Percentiles rank a stretch among this genome's conserved stretches.
Evolutionary conservation across 2,329 filamentous ascomycete species (phyloP).

Genomic region (Xylaria sp.): DNA sequence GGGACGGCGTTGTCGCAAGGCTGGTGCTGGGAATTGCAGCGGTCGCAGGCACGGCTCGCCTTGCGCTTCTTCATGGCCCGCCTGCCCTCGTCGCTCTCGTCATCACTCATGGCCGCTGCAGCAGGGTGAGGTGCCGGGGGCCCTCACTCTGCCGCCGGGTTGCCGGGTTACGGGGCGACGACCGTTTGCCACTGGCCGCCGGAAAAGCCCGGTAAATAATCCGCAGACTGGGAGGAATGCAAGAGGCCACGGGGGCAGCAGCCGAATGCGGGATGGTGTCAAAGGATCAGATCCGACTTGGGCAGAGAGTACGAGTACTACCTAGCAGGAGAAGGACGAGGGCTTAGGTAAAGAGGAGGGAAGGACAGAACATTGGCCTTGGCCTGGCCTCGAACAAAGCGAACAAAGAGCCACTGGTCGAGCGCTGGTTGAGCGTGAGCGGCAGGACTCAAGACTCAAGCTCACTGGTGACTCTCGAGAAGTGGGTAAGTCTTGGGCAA

Average conservation of each 20-base stretch:
- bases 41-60: constrained; percentile 38
- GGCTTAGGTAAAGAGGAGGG: background rate
- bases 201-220: background rate
- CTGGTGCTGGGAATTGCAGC: constrained; percentile 44
- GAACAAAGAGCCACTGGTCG: background rate
- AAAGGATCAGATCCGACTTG: background rate
- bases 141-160: constrained; percentile 18
- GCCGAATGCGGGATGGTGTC: background rate
- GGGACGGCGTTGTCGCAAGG: constrained; percentile 44
- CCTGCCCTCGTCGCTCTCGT: constrained; percentile 32
- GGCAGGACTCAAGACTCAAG: no score
- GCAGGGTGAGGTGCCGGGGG: constrained; percentile 17
- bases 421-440: no score
- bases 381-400: background rate
- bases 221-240: background rate
- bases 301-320: no score
- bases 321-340: background rate
- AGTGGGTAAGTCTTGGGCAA: background rate
- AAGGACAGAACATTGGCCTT: background rate
- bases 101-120: constrained; percentile 34
- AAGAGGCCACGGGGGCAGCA: background rate
- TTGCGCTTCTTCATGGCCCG: constrained; percentile 34
- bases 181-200: background rate
- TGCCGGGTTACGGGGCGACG: constrained; percentile 1
- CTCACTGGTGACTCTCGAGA: no score